Base-by-base conservation (phyloP, 164 flowering plant species). In the Annona squamosa region DNA sequence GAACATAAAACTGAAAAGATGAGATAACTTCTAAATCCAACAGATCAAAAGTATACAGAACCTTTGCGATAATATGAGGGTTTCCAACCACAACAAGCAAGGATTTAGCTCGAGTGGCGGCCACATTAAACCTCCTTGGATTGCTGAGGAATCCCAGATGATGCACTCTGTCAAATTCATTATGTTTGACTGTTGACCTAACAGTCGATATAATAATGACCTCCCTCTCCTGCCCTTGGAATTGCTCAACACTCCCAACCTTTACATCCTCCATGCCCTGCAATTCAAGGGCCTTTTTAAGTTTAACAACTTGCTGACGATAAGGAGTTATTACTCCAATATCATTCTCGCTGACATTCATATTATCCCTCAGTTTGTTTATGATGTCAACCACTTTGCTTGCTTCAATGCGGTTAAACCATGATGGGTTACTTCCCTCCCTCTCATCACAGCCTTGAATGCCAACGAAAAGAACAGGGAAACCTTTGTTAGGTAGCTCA, bases 161-260 rank as follows among this genome's bases (percentile, higher is more conserved):
- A 69, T 86, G 82, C 5, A 67, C 74, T 75, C 63, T 87, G 83
- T 96, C 99, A 74, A 90, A 89, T 46, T 90, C 94, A 70, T 92
- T 86, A 78, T 93, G 97, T 69, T 87, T 89, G 69, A 93, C 70
- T 2, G 99, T 92, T 46, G 99, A 96, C 61, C 99, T 84, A 46
- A 96, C 99, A 5, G 99, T 93, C 43, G 99, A 96, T 62, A 96
- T 76, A 13, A 96, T 89, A 44, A 96, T 92, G 6, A 93, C 91
- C 69, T 87, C 72, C 75, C 82, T 85, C 77, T 93, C 99, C 76
- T 92, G 99, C 59, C 99, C 99, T 71, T 96, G 99, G 76, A 93
- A 96, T 76, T 93, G 97, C 73, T 96, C 99, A 12, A 96, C 98
- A 74, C 98, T 96, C 45, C 99, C 99, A 77, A 96, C 93, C 80